Evolutionary conservation across 1,284 basidiomycete genomes (phyloP).

Genomic region (Coniferiporia sulphurascens): DNA sequence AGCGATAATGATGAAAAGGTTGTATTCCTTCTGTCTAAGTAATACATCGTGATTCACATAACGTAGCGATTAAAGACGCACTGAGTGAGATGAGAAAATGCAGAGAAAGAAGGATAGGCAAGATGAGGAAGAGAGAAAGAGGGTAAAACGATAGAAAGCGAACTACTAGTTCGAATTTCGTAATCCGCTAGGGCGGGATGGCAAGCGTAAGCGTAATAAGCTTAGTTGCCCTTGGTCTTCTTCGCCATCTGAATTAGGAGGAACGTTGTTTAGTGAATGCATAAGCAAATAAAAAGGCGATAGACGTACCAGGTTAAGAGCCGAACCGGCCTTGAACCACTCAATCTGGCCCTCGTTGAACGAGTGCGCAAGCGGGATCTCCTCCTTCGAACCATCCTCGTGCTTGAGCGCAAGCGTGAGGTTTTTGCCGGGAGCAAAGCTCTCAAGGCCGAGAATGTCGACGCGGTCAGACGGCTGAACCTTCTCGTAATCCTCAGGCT

Average conservation of each 20-base stretch:
- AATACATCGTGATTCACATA: not conserved
- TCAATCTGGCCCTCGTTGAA: constrained; percentile 89
- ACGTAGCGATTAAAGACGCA: not conserved
- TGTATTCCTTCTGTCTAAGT: not conserved
- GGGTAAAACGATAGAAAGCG: not conserved
- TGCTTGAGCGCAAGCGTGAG: constrained; percentile 79
- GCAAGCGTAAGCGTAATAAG: not conserved
- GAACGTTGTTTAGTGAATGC: not conserved
- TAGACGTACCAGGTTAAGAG: constrained; percentile 63
- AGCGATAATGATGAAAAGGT: too few relatives aligned
- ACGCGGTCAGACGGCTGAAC: constrained; percentile 80
- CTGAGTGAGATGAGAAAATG: not conserved
- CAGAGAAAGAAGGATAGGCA: not conserved
- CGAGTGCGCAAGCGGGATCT: constrained; percentile 70
- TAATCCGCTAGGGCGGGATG: too few relatives aligned
- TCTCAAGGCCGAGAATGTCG: constrained; percentile 78
- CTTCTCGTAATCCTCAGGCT: constrained; percentile 90
- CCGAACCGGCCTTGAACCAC: constrained; percentile 93
- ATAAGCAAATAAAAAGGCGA: not conserved
- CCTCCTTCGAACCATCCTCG: constrained; percentile 72
- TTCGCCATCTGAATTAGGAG: constrained; percentile 37
- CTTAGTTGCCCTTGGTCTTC: constrained; percentile 43
- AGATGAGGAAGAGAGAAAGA: not conserved
- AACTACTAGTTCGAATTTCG: not conserved
- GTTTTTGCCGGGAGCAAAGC: constrained; percentile 85